These are phyloP conservation scores for Exidia glandulosa DNA, from an alignment of 768 basidiomycete species.

Conservation along the genomic window DNA sequence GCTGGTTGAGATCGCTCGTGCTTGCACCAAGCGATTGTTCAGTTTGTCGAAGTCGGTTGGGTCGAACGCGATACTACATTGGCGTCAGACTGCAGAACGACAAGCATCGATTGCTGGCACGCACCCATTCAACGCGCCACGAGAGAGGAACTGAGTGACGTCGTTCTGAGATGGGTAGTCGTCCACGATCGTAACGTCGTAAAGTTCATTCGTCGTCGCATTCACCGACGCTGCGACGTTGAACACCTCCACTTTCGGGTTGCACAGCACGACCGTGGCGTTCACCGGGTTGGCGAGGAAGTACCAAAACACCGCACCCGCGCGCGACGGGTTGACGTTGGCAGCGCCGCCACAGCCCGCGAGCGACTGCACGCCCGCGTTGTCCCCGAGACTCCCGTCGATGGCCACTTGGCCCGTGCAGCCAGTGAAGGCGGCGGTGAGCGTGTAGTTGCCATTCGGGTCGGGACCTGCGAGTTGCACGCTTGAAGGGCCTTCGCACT, in stretches of 20 bases:
- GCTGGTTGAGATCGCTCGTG: too few species aligned
- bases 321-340: background rate
- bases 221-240: background rate
- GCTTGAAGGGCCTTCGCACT: constrained; percentile 33
- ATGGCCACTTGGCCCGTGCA: background rate
- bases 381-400: background rate
- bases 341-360: background rate
- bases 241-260: background rate
- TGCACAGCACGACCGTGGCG: background rate
- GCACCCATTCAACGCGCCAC: background rate
- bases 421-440: background rate
- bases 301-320: background rate
- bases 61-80: too few species aligned
- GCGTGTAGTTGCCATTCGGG: background rate
- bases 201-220: background rate
- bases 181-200: background rate
- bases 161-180: background rate
- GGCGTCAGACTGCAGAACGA: too few species aligned
- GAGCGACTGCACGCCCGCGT: background rate
- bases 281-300: background rate
- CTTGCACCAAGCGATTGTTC: too few species aligned
- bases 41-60: too few species aligned
- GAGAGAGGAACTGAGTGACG: background rate
- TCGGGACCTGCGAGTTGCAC: background rate
- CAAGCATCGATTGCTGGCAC: too few species aligned